These are phyloP conservation scores for Epichloe sibirici DNA, from an alignment of 2,329 filamentous ascomycete species.

Conservation along the genomic window DNA sequence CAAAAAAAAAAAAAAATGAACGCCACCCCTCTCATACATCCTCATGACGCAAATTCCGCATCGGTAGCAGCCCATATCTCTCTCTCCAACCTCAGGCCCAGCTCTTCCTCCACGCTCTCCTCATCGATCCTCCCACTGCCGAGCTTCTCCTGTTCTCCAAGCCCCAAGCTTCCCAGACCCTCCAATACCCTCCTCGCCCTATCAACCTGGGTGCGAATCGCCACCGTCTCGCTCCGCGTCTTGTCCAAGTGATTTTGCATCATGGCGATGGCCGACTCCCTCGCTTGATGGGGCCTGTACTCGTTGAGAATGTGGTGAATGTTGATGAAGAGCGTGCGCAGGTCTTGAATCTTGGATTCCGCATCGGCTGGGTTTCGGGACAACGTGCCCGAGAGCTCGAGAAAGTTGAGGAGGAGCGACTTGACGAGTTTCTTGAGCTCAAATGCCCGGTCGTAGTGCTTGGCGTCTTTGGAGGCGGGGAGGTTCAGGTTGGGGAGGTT, in stretches of 20 bases:
- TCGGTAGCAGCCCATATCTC: slow-evolving; percentile 32
- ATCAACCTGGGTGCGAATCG: slow-evolving; percentile 53
- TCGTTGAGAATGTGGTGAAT: slow-evolving; percentile 89
- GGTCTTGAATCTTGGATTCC: slow-evolving; percentile 60
- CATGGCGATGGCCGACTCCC: slow-evolving; percentile 74
- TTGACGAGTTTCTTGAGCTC: slow-evolving; percentile 70
- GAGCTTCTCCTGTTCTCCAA: slow-evolving; percentile 1
- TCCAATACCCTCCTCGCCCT: slow-evolving; percentile 64
- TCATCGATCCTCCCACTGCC: slow-evolving; percentile 6
- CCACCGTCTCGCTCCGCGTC: slow-evolving; percentile 60
- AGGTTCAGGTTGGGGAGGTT: slow-evolving; percentile 42
- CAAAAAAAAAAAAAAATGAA: background rate
- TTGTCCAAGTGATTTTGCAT: slow-evolving; percentile 76
- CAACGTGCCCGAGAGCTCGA: slow-evolving; percentile 58
- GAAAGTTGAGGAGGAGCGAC: slow-evolving; percentile 75
- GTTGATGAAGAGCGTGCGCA: slow-evolving; percentile 77
- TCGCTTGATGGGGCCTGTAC: slow-evolving; percentile 84
- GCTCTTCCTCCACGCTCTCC: slow-evolving; percentile 8
- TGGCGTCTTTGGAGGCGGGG: slow-evolving; percentile 33
- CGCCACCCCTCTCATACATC: background rate
- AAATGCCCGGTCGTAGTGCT: slow-evolving; percentile 50
- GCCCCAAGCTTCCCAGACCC: slow-evolving; percentile 46
- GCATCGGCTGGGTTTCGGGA: slow-evolving; percentile 32
- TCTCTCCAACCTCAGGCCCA: slow-evolving; percentile 14
- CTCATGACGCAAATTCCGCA: slow-evolving; percentile 22